phyloP scores from a whole-genome alignment of 306 rosid genomes.

The Cicer yamashitae region DNA sequence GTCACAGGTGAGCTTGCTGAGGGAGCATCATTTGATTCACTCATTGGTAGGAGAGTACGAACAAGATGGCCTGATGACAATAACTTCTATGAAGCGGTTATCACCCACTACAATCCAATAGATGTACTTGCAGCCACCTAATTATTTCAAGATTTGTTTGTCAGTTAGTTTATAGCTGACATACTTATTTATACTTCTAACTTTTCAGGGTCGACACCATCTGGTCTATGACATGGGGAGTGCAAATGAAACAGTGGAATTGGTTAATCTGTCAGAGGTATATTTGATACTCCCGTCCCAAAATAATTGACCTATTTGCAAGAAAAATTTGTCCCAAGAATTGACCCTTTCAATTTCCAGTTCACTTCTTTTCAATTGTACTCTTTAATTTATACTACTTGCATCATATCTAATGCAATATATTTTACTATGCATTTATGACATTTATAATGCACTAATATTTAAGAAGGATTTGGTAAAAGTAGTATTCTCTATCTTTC shows the following conservation, averaged over 20 bases:
- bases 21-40: conserved; percentile 61
- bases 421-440: too few relatives aligned
- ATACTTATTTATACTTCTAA: conserved; percentile 29
- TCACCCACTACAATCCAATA: conserved; percentile 66
- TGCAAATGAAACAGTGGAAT: conserved; percentile 80
- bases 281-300: conserved; percentile 19
- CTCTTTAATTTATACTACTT: too few relatives aligned
- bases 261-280: conserved; percentile 97
- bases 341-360: too few relatives aligned
- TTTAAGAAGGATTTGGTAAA: too few relatives aligned
- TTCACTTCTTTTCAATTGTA: too few relatives aligned
- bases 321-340: too few relatives aligned
- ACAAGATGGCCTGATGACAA: conserved; percentile 98
- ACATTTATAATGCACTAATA: too few relatives aligned
- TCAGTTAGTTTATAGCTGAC: conserved; percentile 37
- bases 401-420: too few relatives aligned
- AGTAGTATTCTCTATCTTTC: too few relatives aligned
- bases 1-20: conserved; percentile 64
- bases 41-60: conserved; percentile 81
- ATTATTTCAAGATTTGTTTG: conserved; percentile 33
- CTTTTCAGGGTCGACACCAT: conserved; percentile 78
- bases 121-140: conserved; percentile 58
- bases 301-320: too few relatives aligned
- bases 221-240: conserved; percentile 82
- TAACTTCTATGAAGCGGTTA: conserved; percentile 90